Percentiles rank a stretch among this genome's conserved stretches.
These are phyloP conservation scores for Avena insularis DNA, from an alignment of 176 grass and related monocot genomes.

Conservation along the genomic window DNA sequence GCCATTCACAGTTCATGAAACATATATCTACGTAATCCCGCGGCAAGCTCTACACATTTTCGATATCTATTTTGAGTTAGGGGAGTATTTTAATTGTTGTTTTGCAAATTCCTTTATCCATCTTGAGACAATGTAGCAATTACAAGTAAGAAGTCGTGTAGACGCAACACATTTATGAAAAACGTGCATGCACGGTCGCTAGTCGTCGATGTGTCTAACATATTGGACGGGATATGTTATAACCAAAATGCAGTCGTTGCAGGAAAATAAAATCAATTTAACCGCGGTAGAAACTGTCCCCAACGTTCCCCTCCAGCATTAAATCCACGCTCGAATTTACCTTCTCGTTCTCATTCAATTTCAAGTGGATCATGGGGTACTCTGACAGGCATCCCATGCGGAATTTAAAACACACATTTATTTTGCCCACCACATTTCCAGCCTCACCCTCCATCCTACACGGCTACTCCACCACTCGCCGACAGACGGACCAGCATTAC, in stretches of 20 bases:
- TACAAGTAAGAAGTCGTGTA: too few species aligned
- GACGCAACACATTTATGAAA: too few species aligned
- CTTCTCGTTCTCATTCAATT: conserved; percentile 36
- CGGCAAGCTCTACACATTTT: too few species aligned
- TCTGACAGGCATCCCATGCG: conserved; percentile 50
- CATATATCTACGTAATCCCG: too few species aligned
- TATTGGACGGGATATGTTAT: too few species aligned
- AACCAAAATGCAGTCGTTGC: neutral
- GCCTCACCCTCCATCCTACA: neutral
- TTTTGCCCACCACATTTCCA: neutral
- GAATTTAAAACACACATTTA: conserved; percentile 56
- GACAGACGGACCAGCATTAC: fast-evolving
- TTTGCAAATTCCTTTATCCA: too few species aligned
- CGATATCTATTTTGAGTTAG: too few species aligned
- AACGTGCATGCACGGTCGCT: too few species aligned
- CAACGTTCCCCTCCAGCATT: neutral
- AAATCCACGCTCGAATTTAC: conserved; percentile 14
- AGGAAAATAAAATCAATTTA: neutral
- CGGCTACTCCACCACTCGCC: neutral
- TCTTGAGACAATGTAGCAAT: too few species aligned
- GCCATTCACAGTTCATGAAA: too few species aligned
- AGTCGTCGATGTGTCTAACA: too few species aligned
- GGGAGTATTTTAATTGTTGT: too few species aligned
- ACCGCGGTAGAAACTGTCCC: conserved; percentile 32
- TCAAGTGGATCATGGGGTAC: conserved; percentile 24